Base-by-base conservation (phyloP, 176 grass and related monocot species). In the Cymbopogon citratus region DNA sequence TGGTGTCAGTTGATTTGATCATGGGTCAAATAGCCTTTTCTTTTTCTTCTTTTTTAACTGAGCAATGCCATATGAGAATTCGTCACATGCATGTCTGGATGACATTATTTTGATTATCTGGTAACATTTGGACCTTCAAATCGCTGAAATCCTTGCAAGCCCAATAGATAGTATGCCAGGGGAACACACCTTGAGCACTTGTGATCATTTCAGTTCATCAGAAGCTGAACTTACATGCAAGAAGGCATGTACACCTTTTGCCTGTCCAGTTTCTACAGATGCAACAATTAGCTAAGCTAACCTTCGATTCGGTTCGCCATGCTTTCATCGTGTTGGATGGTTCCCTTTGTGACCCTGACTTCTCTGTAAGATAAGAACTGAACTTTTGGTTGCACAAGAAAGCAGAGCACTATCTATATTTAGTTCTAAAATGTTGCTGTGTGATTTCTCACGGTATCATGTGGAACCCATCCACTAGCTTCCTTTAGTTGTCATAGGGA, bases 221-320 rank as follows among this genome's bases (percentile, higher is more conserved):
- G 23, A 78, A 78, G 13, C 28, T 48, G 24, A 26, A 34, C 9
- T 35, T 85, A 56, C 75, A 79, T 52, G 77, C 21, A 71, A 48
- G 7, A 39, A 46, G 27, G 31, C 49, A 6, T 78, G n/a, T 2
- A 39, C 63, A 60, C 77, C 18, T 59, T 65, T 65, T 72, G 6
- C 27, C 15, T 74, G 7, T 73, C 24, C 44, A 57, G 23, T 86
- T 74, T 74, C 48, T 31, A 24, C 34, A 5, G 62, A 45, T 7
- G 19, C 43, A 66, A 44, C 33, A 80, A 67, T 35, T 74, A 34
- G 7, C 41, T 66, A 23, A 66, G 44, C 45, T 73, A 34, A 80
- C 43, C 31, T 10, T 12, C 56, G 18, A 73, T 27, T 73, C 41
- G 7, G 63, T 68, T 34, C 1, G 3, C 21, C 23, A 40, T 57